Percentiles rank a stretch among this genome's conserved stretches.
phyloP scores from a whole-genome alignment of 495 filamentous ascomycete species.

The Tuber melanosporum region DNA sequence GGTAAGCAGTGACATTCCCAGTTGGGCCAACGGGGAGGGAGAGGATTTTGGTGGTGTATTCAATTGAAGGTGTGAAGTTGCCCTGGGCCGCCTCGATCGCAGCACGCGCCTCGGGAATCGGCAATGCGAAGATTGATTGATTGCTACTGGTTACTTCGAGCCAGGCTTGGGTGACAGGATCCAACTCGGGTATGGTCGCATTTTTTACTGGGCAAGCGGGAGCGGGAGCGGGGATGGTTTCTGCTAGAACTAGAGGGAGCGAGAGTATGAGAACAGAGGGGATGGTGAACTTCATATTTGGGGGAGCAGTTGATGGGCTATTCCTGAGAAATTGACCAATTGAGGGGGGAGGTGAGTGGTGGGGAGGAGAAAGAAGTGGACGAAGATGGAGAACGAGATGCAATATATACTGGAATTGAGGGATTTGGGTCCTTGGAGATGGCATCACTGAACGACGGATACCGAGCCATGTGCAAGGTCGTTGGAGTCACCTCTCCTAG shows the following conservation, averaged over 20 bases:
- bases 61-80: constrained; percentile 7
- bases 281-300: not conserved
- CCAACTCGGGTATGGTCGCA: constrained; percentile 21
- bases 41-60: constrained; percentile 16
- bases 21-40: constrained; percentile 30
- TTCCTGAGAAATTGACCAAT: not conserved
- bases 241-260: not conserved
- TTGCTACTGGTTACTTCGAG: constrained; percentile 10
- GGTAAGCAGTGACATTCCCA: constrained; percentile 20
- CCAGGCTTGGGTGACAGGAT: constrained; percentile 35
- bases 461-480: not conserved
- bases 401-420: not conserved
- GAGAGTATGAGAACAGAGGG: not conserved
- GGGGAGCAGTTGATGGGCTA: not conserved
- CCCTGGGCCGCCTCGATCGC: constrained; percentile 5
- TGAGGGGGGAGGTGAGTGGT: not conserved
- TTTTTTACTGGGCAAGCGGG: not conserved
- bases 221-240: not conserved
- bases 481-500: no score
- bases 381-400: not conserved
- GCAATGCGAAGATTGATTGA: constrained; percentile 21
- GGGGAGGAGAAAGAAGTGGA: not conserved
- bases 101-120: constrained; percentile 25
- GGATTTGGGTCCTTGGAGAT: not conserved
- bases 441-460: not conserved